Percentiles rank a stretch among this genome's conserved stretches.
phyloP scores from a whole-genome alignment of 768 basidiomycete species.

The Pisolithus orientalis region DNA sequence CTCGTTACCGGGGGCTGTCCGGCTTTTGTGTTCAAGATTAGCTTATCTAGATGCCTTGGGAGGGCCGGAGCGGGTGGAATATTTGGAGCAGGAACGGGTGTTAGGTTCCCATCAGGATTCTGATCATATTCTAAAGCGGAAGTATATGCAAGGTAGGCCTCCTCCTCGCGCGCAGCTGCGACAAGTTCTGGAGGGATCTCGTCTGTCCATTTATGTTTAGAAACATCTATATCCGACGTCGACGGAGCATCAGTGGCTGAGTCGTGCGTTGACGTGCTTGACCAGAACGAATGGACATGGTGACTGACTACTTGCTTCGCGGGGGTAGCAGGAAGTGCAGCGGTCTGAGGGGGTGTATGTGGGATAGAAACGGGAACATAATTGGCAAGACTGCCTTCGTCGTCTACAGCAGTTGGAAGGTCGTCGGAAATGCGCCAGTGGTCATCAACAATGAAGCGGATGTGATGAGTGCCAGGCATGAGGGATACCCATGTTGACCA shows the following conservation, averaged over 20 bases:
- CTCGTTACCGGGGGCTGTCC: slow-evolving; percentile 28
- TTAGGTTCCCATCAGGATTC: slow-evolving; percentile 30
- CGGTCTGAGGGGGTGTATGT: slow-evolving; percentile 27
- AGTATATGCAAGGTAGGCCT: slow-evolving; percentile 51
- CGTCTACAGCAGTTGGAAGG: slow-evolving; percentile 85
- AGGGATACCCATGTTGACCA: slow-evolving; percentile 45
- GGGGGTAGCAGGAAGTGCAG: slow-evolving; percentile 29
- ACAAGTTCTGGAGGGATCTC: slow-evolving; percentile 74
- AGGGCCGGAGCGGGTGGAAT: slow-evolving; percentile 85
- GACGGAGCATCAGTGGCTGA: slow-evolving; percentile 23
- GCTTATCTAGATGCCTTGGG: slow-evolving; percentile 88
- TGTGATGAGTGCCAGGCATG: slow-evolving; percentile 85
- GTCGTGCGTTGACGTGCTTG: slow-evolving; percentile 29
- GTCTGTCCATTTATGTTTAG: slow-evolving; percentile 58
- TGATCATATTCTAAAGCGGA: slow-evolving; percentile 29
- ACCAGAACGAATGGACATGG: slow-evolving; percentile 39
- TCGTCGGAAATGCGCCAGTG: slow-evolving; percentile 75
- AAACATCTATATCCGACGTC: slow-evolving; percentile 24
- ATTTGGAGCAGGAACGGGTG: slow-evolving; percentile 54
- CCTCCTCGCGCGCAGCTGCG: slow-evolving; percentile 79
- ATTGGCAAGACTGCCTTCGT: slow-evolving; percentile 91
- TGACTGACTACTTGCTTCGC: slow-evolving; percentile 20
- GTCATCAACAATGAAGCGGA: slow-evolving; percentile 93
- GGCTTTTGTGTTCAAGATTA: slow-evolving; percentile 68
- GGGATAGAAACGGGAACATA: slow-evolving; percentile 59